Evolutionary conservation across 108 stramenopile species (phyloP).

Genomic region (Pseudonitzschia delicatissima): DNA sequence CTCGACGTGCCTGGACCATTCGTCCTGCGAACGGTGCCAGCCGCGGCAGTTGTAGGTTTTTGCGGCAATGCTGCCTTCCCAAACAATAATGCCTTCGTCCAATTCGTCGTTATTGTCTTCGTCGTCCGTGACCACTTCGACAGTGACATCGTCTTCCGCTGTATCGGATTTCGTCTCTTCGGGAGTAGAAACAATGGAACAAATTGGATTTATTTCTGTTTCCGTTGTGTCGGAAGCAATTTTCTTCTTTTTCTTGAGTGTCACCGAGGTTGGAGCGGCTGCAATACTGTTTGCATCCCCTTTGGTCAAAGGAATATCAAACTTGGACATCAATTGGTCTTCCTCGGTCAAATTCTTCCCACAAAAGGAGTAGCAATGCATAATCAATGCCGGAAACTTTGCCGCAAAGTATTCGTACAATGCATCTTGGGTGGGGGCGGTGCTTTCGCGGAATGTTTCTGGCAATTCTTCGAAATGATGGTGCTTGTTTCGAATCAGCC

Average conservation of each 20-base stretch:
- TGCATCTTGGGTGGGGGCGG: conserved; percentile 56
- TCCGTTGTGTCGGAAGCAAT: background rate
- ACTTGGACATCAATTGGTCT: conserved; percentile 61
- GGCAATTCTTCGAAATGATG: conserved; percentile 94
- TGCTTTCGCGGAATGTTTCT: conserved; percentile 43
- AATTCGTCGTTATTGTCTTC: conserved; percentile 2
- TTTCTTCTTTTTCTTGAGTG: background rate
- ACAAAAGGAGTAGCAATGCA: conserved; percentile 86
- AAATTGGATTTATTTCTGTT: background rate
- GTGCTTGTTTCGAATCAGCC: conserved; percentile 93
- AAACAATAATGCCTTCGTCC: conserved; percentile 63
- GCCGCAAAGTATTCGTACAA: conserved; percentile 73
- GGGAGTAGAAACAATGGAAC: too few relatives aligned
- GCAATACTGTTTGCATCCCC: background rate
- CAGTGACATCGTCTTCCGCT: background rate
- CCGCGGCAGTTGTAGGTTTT: conserved; percentile 72
- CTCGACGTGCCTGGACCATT: conserved; percentile 70
- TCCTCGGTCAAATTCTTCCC: conserved; percentile 36
- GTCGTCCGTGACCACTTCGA: background rate
- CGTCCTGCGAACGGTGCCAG: conserved; percentile 82
- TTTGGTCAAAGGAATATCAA: conserved; percentile 22
- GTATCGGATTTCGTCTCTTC: background rate
- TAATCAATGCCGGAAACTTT: conserved; percentile 81
- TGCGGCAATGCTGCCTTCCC: conserved; percentile 80
- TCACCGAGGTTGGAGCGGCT: background rate